A percentile compares a stretch with the other conserved stretches of the same genome.
These are phyloP conservation scores for Incumbomyces lentus DNA, from an alignment of 2,329 filamentous ascomycete genomes.

Conservation along the genomic window DNA sequence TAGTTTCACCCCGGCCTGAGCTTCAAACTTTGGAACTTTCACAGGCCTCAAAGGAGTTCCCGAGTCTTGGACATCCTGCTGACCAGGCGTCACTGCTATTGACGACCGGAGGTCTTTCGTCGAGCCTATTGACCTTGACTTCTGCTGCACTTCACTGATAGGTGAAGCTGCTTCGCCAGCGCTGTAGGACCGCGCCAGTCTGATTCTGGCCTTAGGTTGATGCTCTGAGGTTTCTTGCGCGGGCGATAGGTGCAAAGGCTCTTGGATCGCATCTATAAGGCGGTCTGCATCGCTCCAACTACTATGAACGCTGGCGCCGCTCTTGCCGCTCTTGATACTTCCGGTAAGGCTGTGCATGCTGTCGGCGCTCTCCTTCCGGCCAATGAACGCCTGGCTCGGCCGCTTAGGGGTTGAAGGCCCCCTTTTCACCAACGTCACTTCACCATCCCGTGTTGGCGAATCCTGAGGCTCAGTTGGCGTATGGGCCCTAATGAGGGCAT, in stretches of 20 bases:
- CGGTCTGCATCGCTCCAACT: slow-evolving; percentile 30
- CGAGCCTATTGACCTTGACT: slow-evolving; percentile 11
- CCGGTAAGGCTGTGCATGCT: slow-evolving; percentile 24
- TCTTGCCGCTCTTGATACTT: slow-evolving; percentile 16
- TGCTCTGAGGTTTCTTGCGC: not conserved
- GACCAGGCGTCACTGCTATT: slow-evolving; percentile 18
- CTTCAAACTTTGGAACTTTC: slow-evolving; percentile 21
- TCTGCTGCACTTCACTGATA: not conserved
- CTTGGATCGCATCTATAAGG: slow-evolving; percentile 33
- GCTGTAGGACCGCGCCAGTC: slow-evolving; percentile 4
- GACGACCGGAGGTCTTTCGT: slow-evolving; percentile 15
- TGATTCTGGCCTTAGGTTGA: not conserved
- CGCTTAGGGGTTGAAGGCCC: not conserved
- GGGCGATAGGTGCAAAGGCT: slow-evolving; percentile 22
- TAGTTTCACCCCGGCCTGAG: slow-evolving; percentile 1
- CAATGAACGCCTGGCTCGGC: slow-evolving; percentile 6
- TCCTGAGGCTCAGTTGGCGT: slow-evolving; percentile 7
- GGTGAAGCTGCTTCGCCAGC: slow-evolving; percentile 12
- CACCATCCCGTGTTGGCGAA: slow-evolving; percentile 24
- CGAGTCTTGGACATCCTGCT: slow-evolving; percentile 26
- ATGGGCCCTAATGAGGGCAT: not conserved
- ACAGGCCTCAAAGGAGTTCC: slow-evolving; percentile 26
- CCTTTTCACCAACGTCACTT: slow-evolving; percentile 26
- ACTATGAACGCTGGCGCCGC: slow-evolving; percentile 20
- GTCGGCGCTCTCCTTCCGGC: slow-evolving; percentile 24